Conservation (phyloP, 1,284 basidiomycete genomes). For the Heliocybe sulcata region DNA sequence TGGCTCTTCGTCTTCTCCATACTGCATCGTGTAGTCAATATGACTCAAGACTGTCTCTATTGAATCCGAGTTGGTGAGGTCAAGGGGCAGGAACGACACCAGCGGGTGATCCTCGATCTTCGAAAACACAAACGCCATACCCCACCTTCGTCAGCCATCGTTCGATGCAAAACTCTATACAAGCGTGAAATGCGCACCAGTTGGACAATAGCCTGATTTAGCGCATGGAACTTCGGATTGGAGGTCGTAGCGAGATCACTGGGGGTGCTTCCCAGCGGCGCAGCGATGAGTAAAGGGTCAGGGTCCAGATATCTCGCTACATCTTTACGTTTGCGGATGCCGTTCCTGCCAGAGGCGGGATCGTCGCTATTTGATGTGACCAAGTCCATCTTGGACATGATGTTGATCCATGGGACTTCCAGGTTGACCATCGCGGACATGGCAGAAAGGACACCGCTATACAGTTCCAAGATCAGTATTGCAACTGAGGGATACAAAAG, state of each 20-base stretch:
- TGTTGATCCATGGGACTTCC: conserved; percentile 94
- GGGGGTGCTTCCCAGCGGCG: conserved; percentile 40
- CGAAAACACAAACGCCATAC: conserved; percentile 2
- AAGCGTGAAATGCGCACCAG: conserved; percentile 43
- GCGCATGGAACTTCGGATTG: conserved; percentile 87
- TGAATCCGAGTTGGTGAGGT: conserved; percentile 87
- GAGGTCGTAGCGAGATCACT: conserved; percentile 52
- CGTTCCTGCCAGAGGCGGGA: conserved; percentile 63
- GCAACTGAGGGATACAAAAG: conserved; percentile 4
- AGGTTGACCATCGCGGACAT: conserved; percentile 99
- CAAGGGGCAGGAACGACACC: conserved; percentile 94
- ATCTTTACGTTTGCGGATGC: conserved; percentile 62
- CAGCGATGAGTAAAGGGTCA: conserved; percentile 85
- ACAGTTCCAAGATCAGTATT: conserved; percentile 3
- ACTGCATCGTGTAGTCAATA: conserved; percentile 97
- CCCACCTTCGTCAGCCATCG: neutral
- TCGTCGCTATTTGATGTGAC: conserved; percentile 64
- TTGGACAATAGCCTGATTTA: conserved; percentile 94
- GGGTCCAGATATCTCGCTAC: conserved; percentile 92
- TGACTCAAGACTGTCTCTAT: conserved; percentile 89
- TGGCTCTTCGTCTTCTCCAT: conserved; percentile 91
- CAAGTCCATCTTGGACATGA: conserved; percentile 99
- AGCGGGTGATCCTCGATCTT: conserved; percentile 98
- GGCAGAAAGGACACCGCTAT: conserved; percentile 91
- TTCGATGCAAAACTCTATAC: neutral